Percentiles rank a stretch among this genome's conserved stretches.
phyloP scores from a whole-genome alignment of 2,329 filamentous ascomycete species.

The Paraphaeosphaeria minitans region DNA sequence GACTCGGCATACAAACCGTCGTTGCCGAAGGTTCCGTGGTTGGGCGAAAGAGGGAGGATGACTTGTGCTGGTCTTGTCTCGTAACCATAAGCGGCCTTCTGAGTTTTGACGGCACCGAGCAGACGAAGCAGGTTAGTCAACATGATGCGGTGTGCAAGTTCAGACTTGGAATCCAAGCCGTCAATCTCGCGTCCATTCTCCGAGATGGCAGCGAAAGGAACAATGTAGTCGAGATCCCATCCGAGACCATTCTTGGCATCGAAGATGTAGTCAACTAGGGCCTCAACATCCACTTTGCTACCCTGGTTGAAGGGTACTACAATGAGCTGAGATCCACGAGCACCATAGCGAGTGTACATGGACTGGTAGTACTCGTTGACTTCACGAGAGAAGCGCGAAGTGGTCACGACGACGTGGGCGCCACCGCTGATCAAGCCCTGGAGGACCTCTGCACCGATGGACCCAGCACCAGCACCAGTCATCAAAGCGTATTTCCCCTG shows the following conservation, averaged over 20 bases:
- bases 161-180: slow-evolving; percentile 93
- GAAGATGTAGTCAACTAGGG: slow-evolving; percentile 93
- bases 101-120: slow-evolving; percentile 84
- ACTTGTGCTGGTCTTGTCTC: slow-evolving; percentile 97
- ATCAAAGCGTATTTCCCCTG: slow-evolving; percentile 95
- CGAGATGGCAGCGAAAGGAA: slow-evolving; percentile 96
- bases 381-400: slow-evolving; percentile 92
- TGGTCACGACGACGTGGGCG: slow-evolving; percentile 95
- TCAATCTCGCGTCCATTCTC: slow-evolving; percentile 98
- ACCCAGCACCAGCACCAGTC: slow-evolving; percentile 97
- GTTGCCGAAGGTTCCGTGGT: slow-evolving; percentile 97
- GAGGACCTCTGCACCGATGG: slow-evolving; percentile 94
- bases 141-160: slow-evolving; percentile 98
- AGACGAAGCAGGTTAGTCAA: slow-evolving; percentile 94
- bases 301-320: slow-evolving; percentile 99
- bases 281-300: slow-evolving; percentile 96
- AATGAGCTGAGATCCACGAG: slow-evolving; percentile 92
- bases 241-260: slow-evolving; percentile 94
- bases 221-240: slow-evolving; percentile 95
- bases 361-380: slow-evolving; percentile 99
- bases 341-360: slow-evolving; percentile 95
- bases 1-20: slow-evolving; percentile 98
- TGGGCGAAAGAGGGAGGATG: slow-evolving; percentile 92
- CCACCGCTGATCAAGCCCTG: slow-evolving; percentile 96
- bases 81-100: slow-evolving; percentile 86